phyloP scores from a whole-genome alignment of 257 asterid genomes.

The Ocimum tenuiflorum region DNA sequence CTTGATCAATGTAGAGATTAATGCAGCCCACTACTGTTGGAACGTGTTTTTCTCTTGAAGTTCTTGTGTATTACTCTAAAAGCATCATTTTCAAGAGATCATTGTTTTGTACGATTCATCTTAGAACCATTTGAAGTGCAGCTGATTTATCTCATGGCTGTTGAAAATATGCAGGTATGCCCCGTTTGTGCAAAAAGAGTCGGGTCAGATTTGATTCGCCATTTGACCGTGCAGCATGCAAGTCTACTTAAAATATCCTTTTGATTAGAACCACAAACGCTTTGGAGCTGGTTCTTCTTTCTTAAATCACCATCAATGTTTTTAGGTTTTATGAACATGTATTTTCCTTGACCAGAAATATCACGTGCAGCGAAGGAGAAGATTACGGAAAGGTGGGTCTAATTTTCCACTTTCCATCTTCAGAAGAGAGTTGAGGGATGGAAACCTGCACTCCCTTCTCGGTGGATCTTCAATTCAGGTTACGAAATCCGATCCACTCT shows the following conservation, averaged over 20 bases:
- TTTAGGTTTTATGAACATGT: not conserved
- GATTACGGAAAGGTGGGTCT: slow-evolving; percentile 47
- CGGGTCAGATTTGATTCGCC: slow-evolving; percentile 61
- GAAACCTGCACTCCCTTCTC: slow-evolving; percentile 52
- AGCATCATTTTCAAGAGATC: too few species aligned
- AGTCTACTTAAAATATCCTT: slow-evolving; percentile 76
- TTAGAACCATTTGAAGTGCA: too few species aligned
- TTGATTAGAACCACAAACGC: slow-evolving; percentile 3
- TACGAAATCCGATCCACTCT: slow-evolving; percentile 53
- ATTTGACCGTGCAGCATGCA: slow-evolving; percentile 66
- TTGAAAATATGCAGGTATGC: slow-evolving; percentile 46
- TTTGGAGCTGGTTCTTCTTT: slow-evolving; percentile 8
- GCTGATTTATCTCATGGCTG: too few species aligned
- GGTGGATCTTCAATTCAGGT: slow-evolving; percentile 44
- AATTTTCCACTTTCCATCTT: slow-evolving; percentile 40
- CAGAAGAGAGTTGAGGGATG: slow-evolving; percentile 65
- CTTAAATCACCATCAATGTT: not conserved
- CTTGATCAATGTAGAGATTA: too few species aligned
- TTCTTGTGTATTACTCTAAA: too few species aligned
- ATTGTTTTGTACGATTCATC: too few species aligned
- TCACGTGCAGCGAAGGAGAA: slow-evolving; percentile 71
- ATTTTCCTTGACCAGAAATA: slow-evolving; percentile 38
- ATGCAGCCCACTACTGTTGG: too few species aligned
- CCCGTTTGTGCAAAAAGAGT: slow-evolving; percentile 64
- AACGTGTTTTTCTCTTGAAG: too few species aligned